Evolutionary conservation across 2,329 filamentous ascomycete genomes (phyloP).

Genomic region (Fusarium paranaense): DNA sequence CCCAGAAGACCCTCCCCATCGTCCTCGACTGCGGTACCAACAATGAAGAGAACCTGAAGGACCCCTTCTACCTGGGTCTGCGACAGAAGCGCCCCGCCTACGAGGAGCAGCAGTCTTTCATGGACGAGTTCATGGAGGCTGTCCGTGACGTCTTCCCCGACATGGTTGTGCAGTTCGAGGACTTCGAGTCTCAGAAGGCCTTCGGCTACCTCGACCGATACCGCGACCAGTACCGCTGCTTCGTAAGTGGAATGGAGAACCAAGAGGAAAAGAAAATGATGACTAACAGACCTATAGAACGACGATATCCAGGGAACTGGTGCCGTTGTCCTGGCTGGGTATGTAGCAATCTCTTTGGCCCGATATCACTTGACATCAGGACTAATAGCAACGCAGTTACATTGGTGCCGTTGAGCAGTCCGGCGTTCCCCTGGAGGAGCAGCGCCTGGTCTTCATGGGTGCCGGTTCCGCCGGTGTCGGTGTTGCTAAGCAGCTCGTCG

Average conservation of each 20-base stretch:
- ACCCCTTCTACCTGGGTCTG: slow-evolving; percentile 89
- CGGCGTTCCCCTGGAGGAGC: slow-evolving; percentile 86
- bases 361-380: slow-evolving; percentile 14
- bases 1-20: slow-evolving; percentile 82
- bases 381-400: slow-evolving; percentile 72
- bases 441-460: slow-evolving; percentile 95
- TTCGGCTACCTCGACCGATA: slow-evolving; percentile 95
- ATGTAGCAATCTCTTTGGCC: slow-evolving; percentile 45
- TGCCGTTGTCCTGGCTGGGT: slow-evolving; percentile 90
- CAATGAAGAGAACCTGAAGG: slow-evolving; percentile 74
- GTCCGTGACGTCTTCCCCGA: slow-evolving; percentile 77
- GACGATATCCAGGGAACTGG: slow-evolving; percentile 98
- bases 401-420: slow-evolving; percentile 84
- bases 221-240: slow-evolving; percentile 89
- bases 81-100: slow-evolving; percentile 83
- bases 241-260: slow-evolving; percentile 58
- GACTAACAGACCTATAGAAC: slow-evolving; percentile 61
- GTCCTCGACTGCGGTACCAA: slow-evolving; percentile 75
- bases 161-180: slow-evolving; percentile 91
- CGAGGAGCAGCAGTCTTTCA: slow-evolving; percentile 86
- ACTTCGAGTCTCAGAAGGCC: slow-evolving; percentile 92
- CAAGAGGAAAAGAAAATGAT: not conserved
- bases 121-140: slow-evolving; percentile 97
- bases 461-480: slow-evolving; percentile 96
- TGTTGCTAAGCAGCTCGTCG: slow-evolving; percentile 96